A percentile compares a stretch with the other conserved stretches of the same genome.
These are phyloP conservation scores for Flagelloscypha sp. DNA, from an alignment of 768 basidiomycete genomes.

Conservation along the genomic window DNA sequence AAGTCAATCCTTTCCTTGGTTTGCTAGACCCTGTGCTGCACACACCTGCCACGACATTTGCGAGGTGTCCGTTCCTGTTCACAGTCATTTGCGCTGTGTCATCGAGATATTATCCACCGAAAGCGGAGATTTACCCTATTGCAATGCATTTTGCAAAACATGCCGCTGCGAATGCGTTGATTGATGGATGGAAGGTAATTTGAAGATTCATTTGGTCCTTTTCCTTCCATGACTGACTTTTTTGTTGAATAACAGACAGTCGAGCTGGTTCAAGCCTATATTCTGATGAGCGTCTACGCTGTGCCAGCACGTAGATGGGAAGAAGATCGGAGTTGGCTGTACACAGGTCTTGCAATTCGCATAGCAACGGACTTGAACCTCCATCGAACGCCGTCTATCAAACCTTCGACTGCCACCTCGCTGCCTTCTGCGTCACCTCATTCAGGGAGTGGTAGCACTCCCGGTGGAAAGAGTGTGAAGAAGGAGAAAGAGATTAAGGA, in stretches of 20 bases:
- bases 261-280: slow-evolving; percentile 86
- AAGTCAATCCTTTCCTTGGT: slow-evolving; percentile 69
- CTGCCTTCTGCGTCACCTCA: too few species aligned
- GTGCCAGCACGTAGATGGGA: slow-evolving; percentile 81
- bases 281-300: slow-evolving; percentile 76
- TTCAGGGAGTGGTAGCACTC: too few species aligned
- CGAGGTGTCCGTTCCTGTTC: slow-evolving; percentile 84
- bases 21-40: slow-evolving; percentile 77
- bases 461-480: too few species aligned
- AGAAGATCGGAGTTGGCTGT: slow-evolving; percentile 85
- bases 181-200: slow-evolving; percentile 78
- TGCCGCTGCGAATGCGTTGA: slow-evolving; percentile 71
- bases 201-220: too few species aligned
- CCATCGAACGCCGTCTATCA: slow-evolving; percentile 53
- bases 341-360: slow-evolving; percentile 79
- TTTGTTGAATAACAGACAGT: slow-evolving; percentile 57
- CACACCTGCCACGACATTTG: slow-evolving; percentile 69
- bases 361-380: slow-evolving; percentile 88
- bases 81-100: slow-evolving; percentile 87
- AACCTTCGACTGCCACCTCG: too few species aligned
- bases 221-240: not conserved
- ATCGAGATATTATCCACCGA: slow-evolving; percentile 69
- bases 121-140: slow-evolving; percentile 78
- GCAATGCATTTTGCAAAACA: slow-evolving; percentile 87
- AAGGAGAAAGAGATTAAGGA: slow-evolving; percentile 68